phyloP scores from a whole-genome alignment of 2,329 filamentous ascomycete genomes.

The Elsinoe batatas region DNA sequence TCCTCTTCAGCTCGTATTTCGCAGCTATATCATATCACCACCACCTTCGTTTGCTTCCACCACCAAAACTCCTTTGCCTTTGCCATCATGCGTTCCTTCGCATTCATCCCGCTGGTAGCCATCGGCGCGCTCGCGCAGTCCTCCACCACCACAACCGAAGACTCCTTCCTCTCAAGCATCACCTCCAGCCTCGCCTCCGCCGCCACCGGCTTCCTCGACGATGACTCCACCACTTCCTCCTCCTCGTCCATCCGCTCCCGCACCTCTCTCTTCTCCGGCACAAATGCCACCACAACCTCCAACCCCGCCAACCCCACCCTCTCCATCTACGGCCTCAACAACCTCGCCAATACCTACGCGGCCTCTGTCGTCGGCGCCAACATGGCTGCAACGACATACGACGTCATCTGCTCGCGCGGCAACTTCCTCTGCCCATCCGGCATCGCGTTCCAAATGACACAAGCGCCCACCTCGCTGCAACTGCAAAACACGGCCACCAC shows the following conservation, averaged over 20 bases:
- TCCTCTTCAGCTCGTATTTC: neutral
- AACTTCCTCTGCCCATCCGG: conserved; percentile 3
- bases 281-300: neutral
- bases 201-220: neutral
- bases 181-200: neutral
- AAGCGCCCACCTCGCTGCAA: neutral
- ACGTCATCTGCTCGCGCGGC: neutral
- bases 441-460: neutral
- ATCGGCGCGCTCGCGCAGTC: neutral
- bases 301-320: neutral
- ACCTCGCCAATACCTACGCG: conserved; percentile 7
- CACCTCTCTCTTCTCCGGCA: neutral
- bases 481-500: neutral
- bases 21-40: neutral
- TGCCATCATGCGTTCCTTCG: neutral
- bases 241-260: neutral
- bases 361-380: conserved; percentile 1
- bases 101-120: neutral
- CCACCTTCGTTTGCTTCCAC: neutral
- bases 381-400: neutral
- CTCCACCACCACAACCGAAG: neutral
- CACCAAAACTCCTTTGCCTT: neutral
- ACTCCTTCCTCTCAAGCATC: neutral
- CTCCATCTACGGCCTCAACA: conserved; percentile 10
- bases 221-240: neutral